A percentile compares a stretch with the other conserved stretches of the same genome.
Evolutionary conservation across 2,329 filamentous ascomycete genomes (phyloP).

Genomic region (Monosporascus sp.): DNA sequence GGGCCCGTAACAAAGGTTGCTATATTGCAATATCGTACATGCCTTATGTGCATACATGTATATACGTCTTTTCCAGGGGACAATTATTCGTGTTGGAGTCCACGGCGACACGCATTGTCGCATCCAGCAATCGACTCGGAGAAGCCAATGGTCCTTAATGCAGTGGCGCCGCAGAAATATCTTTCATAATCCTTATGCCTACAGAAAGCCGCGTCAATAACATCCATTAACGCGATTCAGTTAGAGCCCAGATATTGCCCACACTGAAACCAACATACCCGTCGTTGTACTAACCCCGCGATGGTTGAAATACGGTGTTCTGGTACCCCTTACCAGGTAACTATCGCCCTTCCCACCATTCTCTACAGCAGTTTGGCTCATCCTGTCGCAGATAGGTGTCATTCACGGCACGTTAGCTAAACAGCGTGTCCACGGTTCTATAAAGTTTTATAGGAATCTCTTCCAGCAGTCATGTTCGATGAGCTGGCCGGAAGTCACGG

Average conservation of each 20-base stretch:
- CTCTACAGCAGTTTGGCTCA: slow-evolving; percentile 6
- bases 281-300: not conserved
- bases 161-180: too few relatives aligned
- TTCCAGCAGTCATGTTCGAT: slow-evolving; percentile 27
- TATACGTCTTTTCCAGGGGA: too few relatives aligned
- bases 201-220: too few relatives aligned
- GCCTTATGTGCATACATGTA: too few relatives aligned
- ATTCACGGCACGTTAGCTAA: slow-evolving; percentile 27
- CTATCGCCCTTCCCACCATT: not conserved
- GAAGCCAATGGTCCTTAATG: too few relatives aligned
- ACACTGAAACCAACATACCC: not conserved
- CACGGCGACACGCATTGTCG: too few relatives aligned
- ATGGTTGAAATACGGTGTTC: slow-evolving; percentile 10
- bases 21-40: too few relatives aligned
- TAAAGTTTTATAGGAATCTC: slow-evolving; percentile 30
- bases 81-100: too few relatives aligned
- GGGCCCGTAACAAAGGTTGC: too few relatives aligned
- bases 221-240: not conserved
- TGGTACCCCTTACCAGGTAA: slow-evolving; percentile 9
- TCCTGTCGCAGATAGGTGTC: slow-evolving; percentile 26
- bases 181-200: too few relatives aligned
- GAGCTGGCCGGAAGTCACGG: slow-evolving; percentile 24
- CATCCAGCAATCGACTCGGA: too few relatives aligned
- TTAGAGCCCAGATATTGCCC: not conserved
- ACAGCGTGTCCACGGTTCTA: slow-evolving; percentile 25